Percentiles rank a stretch among this genome's conserved stretches.
These are phyloP conservation scores for Saraca asoca DNA, from an alignment of 331 rosid genomes.

Conservation along the genomic window DNA sequence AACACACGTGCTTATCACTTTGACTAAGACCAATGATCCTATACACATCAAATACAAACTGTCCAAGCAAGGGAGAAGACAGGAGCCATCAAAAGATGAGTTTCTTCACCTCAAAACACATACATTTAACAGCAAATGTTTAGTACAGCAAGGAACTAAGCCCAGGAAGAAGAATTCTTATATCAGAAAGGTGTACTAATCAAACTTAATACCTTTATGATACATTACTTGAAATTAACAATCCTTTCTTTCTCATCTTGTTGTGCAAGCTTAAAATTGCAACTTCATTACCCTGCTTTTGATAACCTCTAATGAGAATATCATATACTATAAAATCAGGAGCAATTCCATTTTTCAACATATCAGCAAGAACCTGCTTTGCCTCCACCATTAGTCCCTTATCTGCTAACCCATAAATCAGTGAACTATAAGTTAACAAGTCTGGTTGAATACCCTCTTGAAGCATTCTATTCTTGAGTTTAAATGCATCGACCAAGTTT, in stretches of 20 bases:
- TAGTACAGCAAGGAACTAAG: too few relatives aligned
- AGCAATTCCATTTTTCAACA: slow-evolving; percentile 42
- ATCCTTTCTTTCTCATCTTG: slow-evolving; percentile 43
- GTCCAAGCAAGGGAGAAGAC: too few relatives aligned
- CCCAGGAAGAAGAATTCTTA: too few relatives aligned
- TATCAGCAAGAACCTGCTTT: slow-evolving; percentile 40
- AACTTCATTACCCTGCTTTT: slow-evolving; percentile 33
- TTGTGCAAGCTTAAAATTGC: slow-evolving; percentile 36
- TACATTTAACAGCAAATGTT: too few relatives aligned
- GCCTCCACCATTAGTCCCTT: slow-evolving; percentile 51
- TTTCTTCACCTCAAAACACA: too few relatives aligned
- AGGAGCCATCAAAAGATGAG: too few relatives aligned
- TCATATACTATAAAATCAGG: slow-evolving; percentile 40
- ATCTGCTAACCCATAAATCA: slow-evolving; percentile 39
- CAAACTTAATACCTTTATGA: too few relatives aligned
- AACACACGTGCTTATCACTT: too few relatives aligned
- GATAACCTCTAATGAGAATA: slow-evolving; percentile 45
- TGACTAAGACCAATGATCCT: too few relatives aligned
- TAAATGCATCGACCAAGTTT: slow-evolving; percentile 44
- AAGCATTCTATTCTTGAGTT: slow-evolving; percentile 45
- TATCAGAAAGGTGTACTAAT: too few relatives aligned
- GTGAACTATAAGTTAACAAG: slow-evolving; percentile 44
- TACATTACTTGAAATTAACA: slow-evolving; percentile 3
- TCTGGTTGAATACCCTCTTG: slow-evolving; percentile 43
- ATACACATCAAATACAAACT: too few relatives aligned